Conservation (phyloP, 192 early-diverging fungal genomes). For the Glomus cerebriforme region DNA sequence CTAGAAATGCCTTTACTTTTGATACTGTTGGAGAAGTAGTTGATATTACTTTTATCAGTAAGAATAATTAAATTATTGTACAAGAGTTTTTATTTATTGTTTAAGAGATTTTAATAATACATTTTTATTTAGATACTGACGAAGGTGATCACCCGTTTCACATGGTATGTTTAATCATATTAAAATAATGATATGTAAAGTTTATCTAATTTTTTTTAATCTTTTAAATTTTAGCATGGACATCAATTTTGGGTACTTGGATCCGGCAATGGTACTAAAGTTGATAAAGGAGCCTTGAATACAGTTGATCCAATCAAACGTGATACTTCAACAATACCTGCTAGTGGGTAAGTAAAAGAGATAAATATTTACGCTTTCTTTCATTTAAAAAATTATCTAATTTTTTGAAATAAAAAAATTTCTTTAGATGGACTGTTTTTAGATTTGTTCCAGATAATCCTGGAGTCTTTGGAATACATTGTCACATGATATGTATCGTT, state of each 20-base stretch:
- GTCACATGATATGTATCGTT: slow-evolving; percentile 39
- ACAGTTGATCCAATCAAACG: slow-evolving; percentile 39
- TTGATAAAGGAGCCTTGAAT: slow-evolving; percentile 36
- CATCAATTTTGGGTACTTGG: slow-evolving; percentile 50
- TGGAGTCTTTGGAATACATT: slow-evolving; percentile 49
- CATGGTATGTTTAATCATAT: slow-evolving; percentile 14
- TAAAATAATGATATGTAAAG: background rate
- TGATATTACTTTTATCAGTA: slow-evolving; percentile 31
- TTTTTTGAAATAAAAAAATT: background rate
- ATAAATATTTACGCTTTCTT: too few species aligned
- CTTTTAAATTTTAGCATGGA: slow-evolving; percentile 42
- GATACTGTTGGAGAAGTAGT: slow-evolving; percentile 39
- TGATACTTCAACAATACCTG: slow-evolving; percentile 45
- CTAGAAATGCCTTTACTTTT: slow-evolving; percentile 31
- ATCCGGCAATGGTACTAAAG: slow-evolving; percentile 39
- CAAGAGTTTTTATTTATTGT: background rate
- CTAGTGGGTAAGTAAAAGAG: slow-evolving; percentile 23
- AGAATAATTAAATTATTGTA: slow-evolving; percentile 18
- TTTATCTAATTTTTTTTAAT: background rate
- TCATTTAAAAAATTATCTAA: background rate
- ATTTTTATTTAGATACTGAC: slow-evolving; percentile 9
- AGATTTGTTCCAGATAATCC: slow-evolving; percentile 48
- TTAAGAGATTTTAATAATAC: background rate
- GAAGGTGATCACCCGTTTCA: slow-evolving; percentile 44
- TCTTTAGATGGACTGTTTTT: slow-evolving; percentile 36